A percentile compares a stretch with the other conserved stretches of the same genome.
Evolutionary conservation across 352 stramenopile species (phyloP).

Genomic region (Phytophthora rubi): DNA sequence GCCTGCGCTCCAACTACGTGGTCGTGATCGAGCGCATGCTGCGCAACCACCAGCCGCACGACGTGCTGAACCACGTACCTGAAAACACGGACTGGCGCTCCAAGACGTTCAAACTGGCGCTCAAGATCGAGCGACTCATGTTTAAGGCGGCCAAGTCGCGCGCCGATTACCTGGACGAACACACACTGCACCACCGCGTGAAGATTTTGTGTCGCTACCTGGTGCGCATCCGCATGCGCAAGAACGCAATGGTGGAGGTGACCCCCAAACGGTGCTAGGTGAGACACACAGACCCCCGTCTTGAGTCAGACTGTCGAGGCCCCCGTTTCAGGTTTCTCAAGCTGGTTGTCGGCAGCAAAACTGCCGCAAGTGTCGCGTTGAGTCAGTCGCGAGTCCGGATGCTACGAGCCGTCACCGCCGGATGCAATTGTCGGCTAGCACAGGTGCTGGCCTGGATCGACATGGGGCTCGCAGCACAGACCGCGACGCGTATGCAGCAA

Average conservation of each 20-base stretch:
- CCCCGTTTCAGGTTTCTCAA: background rate
- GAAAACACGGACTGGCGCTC: slow-evolving; percentile 68
- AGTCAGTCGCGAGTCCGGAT: slow-evolving; percentile 6
- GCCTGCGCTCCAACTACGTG: slow-evolving; percentile 53
- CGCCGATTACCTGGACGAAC: slow-evolving; percentile 61
- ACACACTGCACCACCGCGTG: slow-evolving; percentile 54
- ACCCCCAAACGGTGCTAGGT: slow-evolving; percentile 25
- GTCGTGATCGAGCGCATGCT: slow-evolving; percentile 68
- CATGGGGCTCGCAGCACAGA: background rate
- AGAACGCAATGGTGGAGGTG: slow-evolving; percentile 52
- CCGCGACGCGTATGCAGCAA: slow-evolving; percentile 14
- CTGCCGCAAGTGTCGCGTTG: background rate
- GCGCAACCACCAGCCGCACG: slow-evolving; percentile 62
- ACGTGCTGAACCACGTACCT: slow-evolving; percentile 63
- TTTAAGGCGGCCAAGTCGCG: slow-evolving; percentile 57
- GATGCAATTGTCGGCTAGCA: background rate
- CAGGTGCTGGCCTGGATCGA: background rate
- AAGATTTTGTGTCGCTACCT: slow-evolving; percentile 62
- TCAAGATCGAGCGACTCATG: slow-evolving; percentile 73
- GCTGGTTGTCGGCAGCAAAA: background rate
- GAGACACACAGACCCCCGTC: background rate
- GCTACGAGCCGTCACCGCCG: background rate
- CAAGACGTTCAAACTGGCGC: slow-evolving; percentile 64
- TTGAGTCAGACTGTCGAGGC: background rate
- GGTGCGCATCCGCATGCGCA: slow-evolving; percentile 62